These are phyloP conservation scores for Polytrichum commune DNA, from an alignment of 225 moss, liverwort and hornwort species.

Conservation along the genomic window DNA sequence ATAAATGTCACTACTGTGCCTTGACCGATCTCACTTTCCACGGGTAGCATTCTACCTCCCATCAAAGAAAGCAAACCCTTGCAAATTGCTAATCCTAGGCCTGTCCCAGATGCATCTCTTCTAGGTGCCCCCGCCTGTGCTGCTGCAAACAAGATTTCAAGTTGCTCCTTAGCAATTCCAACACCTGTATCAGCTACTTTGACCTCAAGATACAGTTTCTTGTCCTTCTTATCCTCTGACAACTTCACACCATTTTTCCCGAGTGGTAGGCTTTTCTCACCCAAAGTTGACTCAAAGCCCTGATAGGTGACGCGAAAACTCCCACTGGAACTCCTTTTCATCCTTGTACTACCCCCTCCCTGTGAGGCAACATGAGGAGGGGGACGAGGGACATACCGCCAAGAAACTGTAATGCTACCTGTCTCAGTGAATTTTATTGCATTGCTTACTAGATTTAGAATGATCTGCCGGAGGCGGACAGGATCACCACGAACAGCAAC, in stretches of 20 bases:
- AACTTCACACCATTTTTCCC: conserved; percentile 23
- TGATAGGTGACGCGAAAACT: conserved; percentile 16
- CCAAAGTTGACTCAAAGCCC: conserved; percentile 17
- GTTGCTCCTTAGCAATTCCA: conserved; percentile 78
- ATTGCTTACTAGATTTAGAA: conserved; percentile 77
- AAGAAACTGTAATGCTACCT: conserved; percentile 55
- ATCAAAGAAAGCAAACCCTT: conserved; percentile 78
- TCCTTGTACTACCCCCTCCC: conserved; percentile 29
- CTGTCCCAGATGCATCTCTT: conserved; percentile 78
- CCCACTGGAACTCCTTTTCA: conserved; percentile 45
- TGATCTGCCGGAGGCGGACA: conserved; percentile 85
- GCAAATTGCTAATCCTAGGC: conserved; percentile 85
- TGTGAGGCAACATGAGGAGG: conserved; percentile 29
- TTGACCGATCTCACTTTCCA: conserved; percentile 57
- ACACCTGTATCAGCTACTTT: conserved; percentile 74
- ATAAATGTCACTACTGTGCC: conserved; percentile 77
- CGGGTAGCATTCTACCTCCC: conserved; percentile 65
- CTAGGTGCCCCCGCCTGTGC: conserved; percentile 71
- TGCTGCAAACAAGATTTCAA: conserved; percentile 57
- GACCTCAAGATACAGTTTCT: conserved; percentile 77
- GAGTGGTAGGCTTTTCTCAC: conserved; percentile 9
- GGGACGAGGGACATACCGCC: conserved; percentile 62
- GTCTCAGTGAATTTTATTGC: conserved; percentile 75
- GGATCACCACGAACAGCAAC: conserved; percentile 80
- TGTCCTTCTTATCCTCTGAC: conserved; percentile 26